Conservation (phyloP, 345 rosid genomes). For the Ceriops decandra region DNA sequence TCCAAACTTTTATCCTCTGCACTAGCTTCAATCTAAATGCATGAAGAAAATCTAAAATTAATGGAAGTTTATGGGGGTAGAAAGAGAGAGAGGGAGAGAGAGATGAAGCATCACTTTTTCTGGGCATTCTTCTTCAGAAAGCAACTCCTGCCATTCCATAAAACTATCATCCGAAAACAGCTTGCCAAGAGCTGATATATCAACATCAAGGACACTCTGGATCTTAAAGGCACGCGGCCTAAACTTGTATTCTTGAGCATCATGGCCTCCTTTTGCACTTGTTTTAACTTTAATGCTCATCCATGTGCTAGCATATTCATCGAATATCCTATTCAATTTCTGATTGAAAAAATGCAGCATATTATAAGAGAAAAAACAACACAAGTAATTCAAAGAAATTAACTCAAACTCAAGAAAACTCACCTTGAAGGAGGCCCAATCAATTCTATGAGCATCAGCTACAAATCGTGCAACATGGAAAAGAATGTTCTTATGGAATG, state of each 20-base stretch:
- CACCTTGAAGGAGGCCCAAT: constrained; percentile 64
- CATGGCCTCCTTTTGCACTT: constrained; percentile 52
- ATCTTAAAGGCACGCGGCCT: constrained; percentile 73
- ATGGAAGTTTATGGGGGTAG: not conserved
- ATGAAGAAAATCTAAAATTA: constrained; percentile 5
- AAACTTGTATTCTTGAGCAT: constrained; percentile 61
- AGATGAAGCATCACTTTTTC: constrained; percentile 43
- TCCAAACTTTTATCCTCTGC: constrained; percentile 45
- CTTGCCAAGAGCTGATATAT: constrained; percentile 54
- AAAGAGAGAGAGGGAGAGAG: constrained; percentile 10
- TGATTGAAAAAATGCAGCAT: constrained; percentile 30
- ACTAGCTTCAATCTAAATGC: constrained; percentile 46
- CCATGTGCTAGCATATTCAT: constrained; percentile 63
- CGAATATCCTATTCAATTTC: constrained; percentile 63
- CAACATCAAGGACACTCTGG: constrained; percentile 69
- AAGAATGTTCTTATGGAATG: constrained; percentile 55
- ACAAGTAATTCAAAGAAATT: not conserved
- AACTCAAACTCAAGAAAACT: constrained; percentile 21
- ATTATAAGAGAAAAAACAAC: constrained; percentile 24
- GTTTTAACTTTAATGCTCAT: constrained; percentile 68
- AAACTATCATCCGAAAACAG: constrained; percentile 55
- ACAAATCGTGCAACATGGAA: constrained; percentile 56
- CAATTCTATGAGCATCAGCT: constrained; percentile 53
- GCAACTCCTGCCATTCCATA: constrained; percentile 70
- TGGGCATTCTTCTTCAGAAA: constrained; percentile 53